phyloP scores from a whole-genome alignment of 345 rosid genomes.

The Laguncularia racemosa region DNA sequence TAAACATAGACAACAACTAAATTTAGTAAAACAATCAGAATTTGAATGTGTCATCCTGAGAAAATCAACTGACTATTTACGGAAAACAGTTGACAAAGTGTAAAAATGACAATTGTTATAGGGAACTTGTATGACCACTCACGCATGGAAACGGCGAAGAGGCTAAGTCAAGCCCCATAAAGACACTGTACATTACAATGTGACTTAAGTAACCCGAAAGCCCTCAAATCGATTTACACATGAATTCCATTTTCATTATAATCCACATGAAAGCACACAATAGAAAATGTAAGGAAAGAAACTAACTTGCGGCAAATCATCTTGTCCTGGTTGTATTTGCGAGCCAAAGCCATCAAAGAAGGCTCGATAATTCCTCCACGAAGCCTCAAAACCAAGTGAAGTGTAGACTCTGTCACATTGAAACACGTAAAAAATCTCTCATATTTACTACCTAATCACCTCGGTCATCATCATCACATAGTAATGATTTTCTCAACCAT shows the following conservation, averaged over 20 bases:
- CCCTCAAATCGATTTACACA: background rate
- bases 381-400: conserved; percentile 78
- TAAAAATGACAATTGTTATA: conserved; percentile 22
- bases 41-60: conserved; percentile 14
- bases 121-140: conserved; percentile 40
- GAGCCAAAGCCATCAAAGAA: conserved; percentile 88
- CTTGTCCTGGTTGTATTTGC: conserved; percentile 85
- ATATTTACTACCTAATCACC: background rate
- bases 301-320: conserved; percentile 91
- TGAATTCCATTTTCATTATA: background rate
- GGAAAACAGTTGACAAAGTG: conserved; percentile 39
- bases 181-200: background rate
- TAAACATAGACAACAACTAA: too few species aligned
- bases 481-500: too few species aligned
- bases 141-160: conserved; percentile 24
- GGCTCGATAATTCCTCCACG: conserved; percentile 94
- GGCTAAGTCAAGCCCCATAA: conserved; percentile 35
- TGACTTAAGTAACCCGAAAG: background rate
- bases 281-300: background rate
- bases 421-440: background rate
- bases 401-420: conserved; percentile 50
- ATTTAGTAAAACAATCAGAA: background rate
- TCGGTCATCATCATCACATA: background rate
- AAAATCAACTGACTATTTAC: conserved; percentile 20
- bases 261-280: background rate